Base-by-base conservation (phyloP, 2,329 filamentous ascomycete genomes). In the Diaporthe capsici region DNA sequence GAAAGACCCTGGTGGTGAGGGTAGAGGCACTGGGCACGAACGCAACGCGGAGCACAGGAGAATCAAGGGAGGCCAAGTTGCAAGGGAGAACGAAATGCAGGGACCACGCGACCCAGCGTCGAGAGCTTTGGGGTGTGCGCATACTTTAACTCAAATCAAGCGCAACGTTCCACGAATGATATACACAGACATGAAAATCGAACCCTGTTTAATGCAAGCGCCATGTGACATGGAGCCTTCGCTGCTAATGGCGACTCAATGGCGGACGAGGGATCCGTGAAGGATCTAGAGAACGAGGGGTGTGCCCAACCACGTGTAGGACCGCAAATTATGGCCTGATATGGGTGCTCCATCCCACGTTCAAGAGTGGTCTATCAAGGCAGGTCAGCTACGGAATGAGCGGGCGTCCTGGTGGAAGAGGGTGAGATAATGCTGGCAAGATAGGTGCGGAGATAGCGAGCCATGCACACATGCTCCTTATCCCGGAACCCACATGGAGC, bases 71-170 rank as follows among this genome's bases (percentile, higher is more conserved):
- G 6, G 12, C 7, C 17, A 25, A 20, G 20, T 15, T 15, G 42
- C 25, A 72, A 72, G 31, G 60, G 37, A 57, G 25, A 28, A 72
- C 60, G 47, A 37, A 37, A 63, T 55, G 31, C 58, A 72, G 49
- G n/a, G 39, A 31, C 31, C 25, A 60, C 25, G 53, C n/a, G 22
- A 25, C 67, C 34, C 17, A 37, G 67, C 51, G 37, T 34, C 42
- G 71, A 74, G 31, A 42, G 49, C 25, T 15, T 75, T 22, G 75
- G 75, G 75, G 68, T 73, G 39, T 70, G 75, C 60, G 57, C 34
- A 37, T 55, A 63, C 74, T 72, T 75, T 61, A 76, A 75, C 49
- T 49, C 63, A 70, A 55, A 51, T 55, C 39, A 12, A 55, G 42
- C 17, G 34, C 65, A 70, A 39, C 31, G 31, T 61, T 39, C 42